Percentiles rank a stretch among this genome's conserved stretches.
Evolutionary conservation across 169 alveolate species (phyloP).

Genomic region (Plasmodium coatneyi): DNA sequence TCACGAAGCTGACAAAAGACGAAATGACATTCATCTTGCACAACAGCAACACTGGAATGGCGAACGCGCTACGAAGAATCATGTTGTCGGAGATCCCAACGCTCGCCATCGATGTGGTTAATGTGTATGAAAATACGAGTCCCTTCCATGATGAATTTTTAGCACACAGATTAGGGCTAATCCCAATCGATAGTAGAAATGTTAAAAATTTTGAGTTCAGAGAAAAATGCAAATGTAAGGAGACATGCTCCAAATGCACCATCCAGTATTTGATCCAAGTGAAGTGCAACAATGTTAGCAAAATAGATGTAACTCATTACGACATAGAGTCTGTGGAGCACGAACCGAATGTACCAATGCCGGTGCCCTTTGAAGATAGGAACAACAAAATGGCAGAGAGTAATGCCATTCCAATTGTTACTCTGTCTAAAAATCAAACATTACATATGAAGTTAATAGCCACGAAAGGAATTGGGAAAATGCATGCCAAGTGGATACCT

Average conservation of each 20-base stretch:
- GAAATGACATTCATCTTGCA: conserved; percentile 89
- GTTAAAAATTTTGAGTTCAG: conserved; percentile 92
- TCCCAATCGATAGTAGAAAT: conserved; percentile 92
- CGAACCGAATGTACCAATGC: conserved; percentile 77
- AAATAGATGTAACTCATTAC: conserved; percentile 89
- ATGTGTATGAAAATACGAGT: conserved; percentile 93
- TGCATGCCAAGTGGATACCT: conserved; percentile 98
- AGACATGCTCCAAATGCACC: conserved; percentile 92
- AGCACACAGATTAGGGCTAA: conserved; percentile 95
- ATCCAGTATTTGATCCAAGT: conserved; percentile 92
- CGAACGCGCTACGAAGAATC: conserved; percentile 95
- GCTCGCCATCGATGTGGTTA: conserved; percentile 96
- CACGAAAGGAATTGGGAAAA: conserved; percentile 96
- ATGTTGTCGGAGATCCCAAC: conserved; percentile 97
- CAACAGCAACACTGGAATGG: conserved; percentile 93
- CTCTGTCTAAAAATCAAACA: conserved; percentile 93
- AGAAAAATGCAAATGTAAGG: conserved; percentile 93
- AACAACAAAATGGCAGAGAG: conserved; percentile 76
- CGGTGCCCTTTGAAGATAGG: conserved; percentile 61
- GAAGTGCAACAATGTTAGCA: conserved; percentile 89
- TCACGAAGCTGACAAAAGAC: conserved; percentile 80
- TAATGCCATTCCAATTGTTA: conserved; percentile 93
- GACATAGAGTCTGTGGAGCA: conserved; percentile 84
- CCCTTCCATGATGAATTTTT: conserved; percentile 97
- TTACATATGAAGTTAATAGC: conserved; percentile 94